Base-by-base conservation (phyloP, 192 early-diverging fungal genomes). In the Martensiomyces pterosporus region DNA sequence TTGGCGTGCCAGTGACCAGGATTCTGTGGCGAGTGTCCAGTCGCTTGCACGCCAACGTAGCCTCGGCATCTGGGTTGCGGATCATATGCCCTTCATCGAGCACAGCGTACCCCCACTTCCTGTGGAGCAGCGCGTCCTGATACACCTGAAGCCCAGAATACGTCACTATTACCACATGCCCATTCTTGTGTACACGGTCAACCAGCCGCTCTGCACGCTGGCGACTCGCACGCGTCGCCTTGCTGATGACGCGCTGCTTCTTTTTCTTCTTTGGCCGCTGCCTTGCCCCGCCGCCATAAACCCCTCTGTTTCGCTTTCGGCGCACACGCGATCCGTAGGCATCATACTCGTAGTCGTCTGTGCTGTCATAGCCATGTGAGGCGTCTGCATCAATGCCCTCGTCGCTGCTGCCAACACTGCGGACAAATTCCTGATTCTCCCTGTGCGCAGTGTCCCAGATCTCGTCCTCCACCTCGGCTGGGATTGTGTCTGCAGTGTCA, bases 71-170 rank as follows among this genome's bases (percentile, higher is more conserved):
- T 0, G 93, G 93, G 49, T 98, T 98, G 27, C 92, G 78, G 26
- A 98, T 94, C 68, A 92, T 92, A 67, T 98, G 95, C 3, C 95
- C 95, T 68, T 98, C 95, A 57, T 98, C 95, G 24, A 98, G 58
- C 9, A 98, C 80, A 18, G 81, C 84, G 42, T 93, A 95, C 3
- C 84, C 83, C 93, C 92, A 98, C 25, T 77, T 63, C 33, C 82
- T 76, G 16, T 79, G 77, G n/a, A 92, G 40, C 3, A 98, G 64
- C 0, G 75, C 55, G 8, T 80, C 69, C 10, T 77, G 60, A 55
- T 96, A 87, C 0, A 88, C 78, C 37, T 86, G 83, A 3, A 94
- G 48, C 12, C 88, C 88, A 6, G 81, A 83, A 45, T 90, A 98
- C 0, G 95, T 94, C 2, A 91, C 95, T 22, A 98, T 60, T 4